Base-by-base conservation (phyloP, 2,329 filamentous ascomycete species). In the Claviceps lovelessii region DNA sequence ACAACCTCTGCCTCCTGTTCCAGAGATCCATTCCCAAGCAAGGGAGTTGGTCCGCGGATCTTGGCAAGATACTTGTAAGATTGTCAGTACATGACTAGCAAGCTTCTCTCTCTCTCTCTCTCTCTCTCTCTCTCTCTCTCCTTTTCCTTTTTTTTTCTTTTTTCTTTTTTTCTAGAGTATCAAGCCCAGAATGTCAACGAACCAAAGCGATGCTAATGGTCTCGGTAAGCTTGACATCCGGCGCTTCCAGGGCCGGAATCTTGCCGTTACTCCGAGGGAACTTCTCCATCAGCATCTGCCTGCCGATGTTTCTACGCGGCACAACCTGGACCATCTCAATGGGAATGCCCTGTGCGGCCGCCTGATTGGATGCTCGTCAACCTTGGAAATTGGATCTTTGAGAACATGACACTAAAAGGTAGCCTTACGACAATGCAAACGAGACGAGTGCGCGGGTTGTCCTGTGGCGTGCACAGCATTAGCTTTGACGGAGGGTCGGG, bases 261-360 rank as follows among this genome's bases (percentile, higher is more conserved):
- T 53, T 53, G 51, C 51, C 51, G 29, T 33, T n/a, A 13, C 51
- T 53, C 17, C 42, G 44, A 28, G 51, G 51, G n/a, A 53, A 53
- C 6, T 19, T 42, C 19, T 19, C 44, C 8, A 53, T 39, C 11
- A 53, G n/a, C 17, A 53, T 15, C 6, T 53, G 28, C 28, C 29
- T 31, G 31, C 23, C 23, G 41, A 53, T 48, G 44, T 53, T 39
- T n/a, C 33, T 11, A 2, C 51, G 51, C 15, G 51, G 51, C 17
- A 53, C 23, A 5, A 44, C 28, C 19, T 53, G 33, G 7, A 35
- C 13, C 31, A 53, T 23, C 6, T 53, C 29, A 29, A 53, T 3
- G 15, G 28, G 31, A 19, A 53, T 53, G 19, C 31, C 44, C 19
- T 53, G 51, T 6, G 51, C 41, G 7, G 51, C 51, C 10, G 51